Conservation (phyloP, 495 filamentous ascomycete genomes). For the Annulohypoxylon maeteangense region DNA sequence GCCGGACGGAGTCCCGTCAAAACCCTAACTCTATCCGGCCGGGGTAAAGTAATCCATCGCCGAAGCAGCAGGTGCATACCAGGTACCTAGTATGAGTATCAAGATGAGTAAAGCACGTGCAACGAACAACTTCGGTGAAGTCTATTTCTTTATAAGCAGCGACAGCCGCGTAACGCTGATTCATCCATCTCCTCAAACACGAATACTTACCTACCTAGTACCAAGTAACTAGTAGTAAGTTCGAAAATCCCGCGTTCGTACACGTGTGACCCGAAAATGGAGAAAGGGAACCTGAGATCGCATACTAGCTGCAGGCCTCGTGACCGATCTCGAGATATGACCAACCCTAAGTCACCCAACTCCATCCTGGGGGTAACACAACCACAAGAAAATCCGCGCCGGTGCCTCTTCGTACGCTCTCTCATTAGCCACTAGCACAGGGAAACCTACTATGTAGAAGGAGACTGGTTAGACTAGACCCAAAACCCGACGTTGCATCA, state of each 20-base stretch:
- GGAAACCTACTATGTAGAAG: background rate
- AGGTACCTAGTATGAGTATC: too few species aligned
- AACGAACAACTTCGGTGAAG: slow-evolving; percentile 2
- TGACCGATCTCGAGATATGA: slow-evolving; percentile 28
- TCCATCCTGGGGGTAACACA: slow-evolving; percentile 2
- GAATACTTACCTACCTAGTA: background rate
- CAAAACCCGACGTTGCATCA: slow-evolving; percentile 29
- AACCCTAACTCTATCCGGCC: slow-evolving; percentile 22
- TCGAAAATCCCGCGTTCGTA: slow-evolving; percentile 8
- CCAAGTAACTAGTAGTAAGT: too few species aligned
- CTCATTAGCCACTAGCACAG: background rate
- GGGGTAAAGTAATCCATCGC: slow-evolving; percentile 3
- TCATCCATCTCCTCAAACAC: slow-evolving; percentile 14
- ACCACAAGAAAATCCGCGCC: slow-evolving; percentile 6
- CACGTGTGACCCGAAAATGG: background rate
- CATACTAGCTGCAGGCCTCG: slow-evolving; percentile 30
- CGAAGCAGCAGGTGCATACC: background rate
- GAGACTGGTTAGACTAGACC: background rate
- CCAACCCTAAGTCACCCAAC: background rate
- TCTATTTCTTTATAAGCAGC: background rate
- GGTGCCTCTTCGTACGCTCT: slow-evolving; percentile 10
- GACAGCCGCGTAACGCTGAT: slow-evolving; percentile 37
- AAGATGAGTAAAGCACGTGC: slow-evolving; percentile 16
- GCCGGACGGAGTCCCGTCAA: slow-evolving; percentile 20
- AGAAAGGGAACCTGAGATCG: slow-evolving; percentile 14